Evolutionary conservation across 78 protist species (phyloP).

Genomic region (Tieghemostelium lacteum): DNA sequence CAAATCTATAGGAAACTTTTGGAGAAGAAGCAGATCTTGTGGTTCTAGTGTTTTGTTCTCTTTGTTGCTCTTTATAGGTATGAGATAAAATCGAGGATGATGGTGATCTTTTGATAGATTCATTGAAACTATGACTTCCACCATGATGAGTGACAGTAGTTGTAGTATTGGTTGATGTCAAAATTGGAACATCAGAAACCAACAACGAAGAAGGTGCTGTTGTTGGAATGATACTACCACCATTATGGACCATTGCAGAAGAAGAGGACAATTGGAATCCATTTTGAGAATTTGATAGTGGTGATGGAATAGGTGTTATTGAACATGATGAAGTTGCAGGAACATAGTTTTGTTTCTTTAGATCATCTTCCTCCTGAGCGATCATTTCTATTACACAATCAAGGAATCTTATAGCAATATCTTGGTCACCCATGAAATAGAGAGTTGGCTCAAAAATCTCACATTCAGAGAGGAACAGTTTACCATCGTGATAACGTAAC

Average conservation of each 20-base stretch:
- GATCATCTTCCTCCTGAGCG: neutral
- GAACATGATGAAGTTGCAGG: too few species aligned
- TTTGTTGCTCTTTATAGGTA: neutral
- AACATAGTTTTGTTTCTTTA: neutral
- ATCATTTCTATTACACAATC: constrained; percentile 11
- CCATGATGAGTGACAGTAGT: neutral
- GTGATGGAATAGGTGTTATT: neutral
- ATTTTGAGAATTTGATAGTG: neutral
- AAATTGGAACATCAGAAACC: too few species aligned
- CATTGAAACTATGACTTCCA: too few species aligned
- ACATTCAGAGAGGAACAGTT: constrained; percentile 37
- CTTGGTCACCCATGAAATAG: constrained; percentile 35
- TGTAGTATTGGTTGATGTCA: too few species aligned
- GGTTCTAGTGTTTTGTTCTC: neutral
- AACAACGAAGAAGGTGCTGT: too few species aligned
- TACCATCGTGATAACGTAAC: constrained; percentile 44
- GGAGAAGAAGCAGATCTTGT: neutral
- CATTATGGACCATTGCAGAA: neutral
- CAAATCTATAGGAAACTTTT: neutral
- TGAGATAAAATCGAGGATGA: neutral
- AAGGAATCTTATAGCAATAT: constrained; percentile 16
- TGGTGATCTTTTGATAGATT: neutral
- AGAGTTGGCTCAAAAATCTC: constrained; percentile 77
- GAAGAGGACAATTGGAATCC: neutral
- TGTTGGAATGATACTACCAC: too few species aligned